Evolutionary conservation across 2,329 filamentous ascomycete species (phyloP).

Genomic region (Colletotrichum truncatum): DNA sequence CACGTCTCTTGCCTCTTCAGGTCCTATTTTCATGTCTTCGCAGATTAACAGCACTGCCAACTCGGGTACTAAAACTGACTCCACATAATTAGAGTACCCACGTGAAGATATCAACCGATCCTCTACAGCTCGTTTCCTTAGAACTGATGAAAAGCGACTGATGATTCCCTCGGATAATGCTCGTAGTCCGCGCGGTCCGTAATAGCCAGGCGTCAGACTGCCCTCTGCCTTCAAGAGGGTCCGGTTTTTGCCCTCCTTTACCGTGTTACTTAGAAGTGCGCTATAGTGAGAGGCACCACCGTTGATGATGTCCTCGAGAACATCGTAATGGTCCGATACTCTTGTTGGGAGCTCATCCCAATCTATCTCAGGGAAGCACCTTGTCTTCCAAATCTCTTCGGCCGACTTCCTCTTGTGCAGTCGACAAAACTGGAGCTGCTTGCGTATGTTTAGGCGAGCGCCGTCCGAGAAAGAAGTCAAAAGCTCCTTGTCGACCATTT

Average conservation of each 20-base stretch:
- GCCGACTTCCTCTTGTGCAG: slow-evolving; percentile 68
- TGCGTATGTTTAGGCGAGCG: slow-evolving; percentile 60
- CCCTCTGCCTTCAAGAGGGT: slow-evolving; percentile 67
- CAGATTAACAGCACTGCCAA: slow-evolving; percentile 62
- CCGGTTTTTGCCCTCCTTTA: slow-evolving; percentile 66
- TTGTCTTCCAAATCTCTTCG: slow-evolving; percentile 53
- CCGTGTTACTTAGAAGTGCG: slow-evolving; percentile 60
- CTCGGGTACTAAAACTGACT: slow-evolving; percentile 82
- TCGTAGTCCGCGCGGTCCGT: slow-evolving; percentile 78
- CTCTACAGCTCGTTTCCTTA: slow-evolving; percentile 69
- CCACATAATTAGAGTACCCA: slow-evolving; percentile 75
- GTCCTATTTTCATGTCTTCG: slow-evolving; percentile 61
- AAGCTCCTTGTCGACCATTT: slow-evolving; percentile 62
- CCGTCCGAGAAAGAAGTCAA: slow-evolving; percentile 62
- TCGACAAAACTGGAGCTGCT: slow-evolving; percentile 71
- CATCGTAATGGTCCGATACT: slow-evolving; percentile 62
- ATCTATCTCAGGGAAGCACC: slow-evolving; percentile 75
- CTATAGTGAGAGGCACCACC: slow-evolving; percentile 70
- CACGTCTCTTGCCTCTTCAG: slow-evolving; percentile 59
- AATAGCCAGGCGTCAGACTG: slow-evolving; percentile 80
- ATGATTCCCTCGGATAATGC: slow-evolving; percentile 78
- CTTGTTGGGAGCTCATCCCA: slow-evolving; percentile 71
- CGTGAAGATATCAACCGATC: slow-evolving; percentile 74
- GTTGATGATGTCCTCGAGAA: slow-evolving; percentile 68
- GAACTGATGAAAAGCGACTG: slow-evolving; percentile 62